Evolutionary conservation across 352 stramenopile genomes (phyloP).

Genomic region (Phytophthora gonapodyides): DNA sequence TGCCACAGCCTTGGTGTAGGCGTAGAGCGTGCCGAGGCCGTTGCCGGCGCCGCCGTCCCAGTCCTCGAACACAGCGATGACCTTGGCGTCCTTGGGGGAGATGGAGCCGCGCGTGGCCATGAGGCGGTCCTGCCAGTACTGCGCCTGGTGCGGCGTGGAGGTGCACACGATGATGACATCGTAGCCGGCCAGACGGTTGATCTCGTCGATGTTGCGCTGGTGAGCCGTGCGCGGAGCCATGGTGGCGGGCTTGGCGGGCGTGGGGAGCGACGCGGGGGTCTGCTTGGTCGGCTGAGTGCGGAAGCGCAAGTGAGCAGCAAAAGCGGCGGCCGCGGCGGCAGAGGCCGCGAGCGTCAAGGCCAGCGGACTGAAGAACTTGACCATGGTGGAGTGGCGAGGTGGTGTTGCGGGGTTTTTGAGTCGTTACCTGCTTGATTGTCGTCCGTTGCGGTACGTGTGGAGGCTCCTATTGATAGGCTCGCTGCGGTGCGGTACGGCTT

Average conservation of each 20-base stretch:
- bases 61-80: constrained; percentile 97
- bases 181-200: constrained; percentile 91
- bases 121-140: constrained; percentile 97
- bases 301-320: constrained; percentile 40
- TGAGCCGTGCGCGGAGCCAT: constrained; percentile 47
- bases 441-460: constrained; percentile 22
- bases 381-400: constrained; percentile 22
- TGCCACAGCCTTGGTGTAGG: constrained; percentile 93
- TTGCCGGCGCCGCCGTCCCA: constrained; percentile 97
- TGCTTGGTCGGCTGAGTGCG: constrained; percentile 26
- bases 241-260: constrained; percentile 9
- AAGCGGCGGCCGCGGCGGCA: constrained; percentile 35
- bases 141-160: constrained; percentile 95
- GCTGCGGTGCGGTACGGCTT: constrained; percentile 1
- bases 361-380: constrained; percentile 42
- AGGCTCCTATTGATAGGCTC: constrained; percentile 23
- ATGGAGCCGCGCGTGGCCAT: constrained; percentile 84
- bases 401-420: constrained; percentile 21
- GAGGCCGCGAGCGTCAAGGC: constrained; percentile 36
- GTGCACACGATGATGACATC: constrained; percentile 98
- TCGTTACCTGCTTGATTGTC: constrained; percentile 22
- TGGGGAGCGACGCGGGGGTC: not conserved
- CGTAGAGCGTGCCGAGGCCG: constrained; percentile 96
- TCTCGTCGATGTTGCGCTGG: constrained; percentile 85
- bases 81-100: constrained; percentile 86